Percentiles rank a stretch among this genome's conserved stretches.
phyloP scores from a whole-genome alignment of 1,284 basidiomycete genomes.

The Volvariella surrecta region DNA sequence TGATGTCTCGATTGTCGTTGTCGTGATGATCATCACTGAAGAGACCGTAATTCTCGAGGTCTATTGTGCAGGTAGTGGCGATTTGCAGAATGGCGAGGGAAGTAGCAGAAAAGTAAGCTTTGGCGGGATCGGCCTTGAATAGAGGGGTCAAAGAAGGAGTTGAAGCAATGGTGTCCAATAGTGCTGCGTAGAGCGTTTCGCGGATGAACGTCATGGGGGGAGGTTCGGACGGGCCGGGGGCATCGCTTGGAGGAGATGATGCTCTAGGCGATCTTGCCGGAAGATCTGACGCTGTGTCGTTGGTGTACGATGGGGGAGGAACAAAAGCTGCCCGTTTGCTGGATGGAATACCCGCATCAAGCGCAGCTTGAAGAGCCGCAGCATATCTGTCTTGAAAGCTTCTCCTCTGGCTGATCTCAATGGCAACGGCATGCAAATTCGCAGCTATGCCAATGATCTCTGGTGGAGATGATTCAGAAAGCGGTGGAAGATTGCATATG shows the following conservation, averaged over 20 bases:
- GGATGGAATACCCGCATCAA: constrained; percentile 45
- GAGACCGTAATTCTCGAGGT: neutral
- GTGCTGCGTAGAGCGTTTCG: constrained; percentile 73
- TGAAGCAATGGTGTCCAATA: constrained; percentile 57
- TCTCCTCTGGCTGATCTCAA: constrained; percentile 74
- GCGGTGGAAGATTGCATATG: constrained; percentile 55
- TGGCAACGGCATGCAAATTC: constrained; percentile 68
- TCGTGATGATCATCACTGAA: neutral
- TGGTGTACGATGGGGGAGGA: constrained; percentile 44
- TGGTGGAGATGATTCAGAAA: constrained; percentile 28
- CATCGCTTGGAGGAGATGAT: constrained; percentile 28
- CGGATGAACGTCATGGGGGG: constrained; percentile 70
- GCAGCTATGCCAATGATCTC: constrained; percentile 55
- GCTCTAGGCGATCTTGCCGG: constrained; percentile 15
- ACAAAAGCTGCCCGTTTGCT: constrained; percentile 54
- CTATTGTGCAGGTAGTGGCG: constrained; percentile 24
- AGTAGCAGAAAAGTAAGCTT: constrained; percentile 72
- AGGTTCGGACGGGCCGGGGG: constrained; percentile 41
- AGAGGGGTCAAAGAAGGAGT: constrained; percentile 42
- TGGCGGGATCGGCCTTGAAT: constrained; percentile 51
- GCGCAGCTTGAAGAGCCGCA: constrained; percentile 62
- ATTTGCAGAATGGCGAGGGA: constrained; percentile 67
- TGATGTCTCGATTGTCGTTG: neutral
- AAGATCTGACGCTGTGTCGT: constrained; percentile 9
- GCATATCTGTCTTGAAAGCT: constrained; percentile 75